phyloP scores from a whole-genome alignment of 2,329 filamentous ascomycete species.

The Fusarium sp. region DNA sequence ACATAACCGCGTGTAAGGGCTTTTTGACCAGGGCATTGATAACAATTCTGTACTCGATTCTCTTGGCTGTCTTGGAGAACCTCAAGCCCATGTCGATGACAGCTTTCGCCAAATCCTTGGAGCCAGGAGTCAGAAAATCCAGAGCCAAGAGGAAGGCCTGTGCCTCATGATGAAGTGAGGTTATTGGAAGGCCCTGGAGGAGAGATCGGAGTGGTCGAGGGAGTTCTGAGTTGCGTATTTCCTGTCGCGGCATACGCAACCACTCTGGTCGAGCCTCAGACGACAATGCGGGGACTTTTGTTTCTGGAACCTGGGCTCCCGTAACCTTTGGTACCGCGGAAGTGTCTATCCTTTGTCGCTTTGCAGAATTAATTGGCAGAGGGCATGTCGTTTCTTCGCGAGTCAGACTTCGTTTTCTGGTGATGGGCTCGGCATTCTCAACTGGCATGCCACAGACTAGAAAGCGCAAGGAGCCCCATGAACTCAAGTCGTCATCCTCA shows the following conservation, averaged over 20 bases:
- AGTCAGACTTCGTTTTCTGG: constrained; percentile 31
- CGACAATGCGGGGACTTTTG: neutral
- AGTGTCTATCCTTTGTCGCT: constrained; percentile 30
- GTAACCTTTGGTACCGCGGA: constrained; percentile 1
- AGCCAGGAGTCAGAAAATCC: constrained; percentile 11
- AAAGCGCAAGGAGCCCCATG: constrained; percentile 22
- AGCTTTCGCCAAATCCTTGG: constrained; percentile 27
- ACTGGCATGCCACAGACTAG: constrained; percentile 16
- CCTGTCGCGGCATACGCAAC: neutral
- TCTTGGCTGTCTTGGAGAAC: constrained; percentile 30
- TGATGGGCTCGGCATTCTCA: constrained; percentile 22
- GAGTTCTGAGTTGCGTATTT: constrained; percentile 21
- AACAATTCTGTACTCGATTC: constrained; percentile 37
- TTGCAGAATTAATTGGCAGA: constrained; percentile 21
- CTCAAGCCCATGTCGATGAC: constrained; percentile 38
- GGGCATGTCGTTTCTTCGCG: constrained; percentile 24
- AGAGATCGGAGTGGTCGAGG: constrained; percentile 12
- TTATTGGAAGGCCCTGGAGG: neutral
- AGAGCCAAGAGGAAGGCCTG: constrained; percentile 32
- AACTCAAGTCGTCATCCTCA: constrained; percentile 14
- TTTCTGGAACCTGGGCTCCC: neutral
- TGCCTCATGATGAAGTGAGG: constrained; percentile 17
- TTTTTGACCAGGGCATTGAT: constrained; percentile 13
- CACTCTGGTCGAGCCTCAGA: constrained; percentile 19
- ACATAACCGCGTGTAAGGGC: constrained; percentile 4